Evolutionary conservation across 352 stramenopile species (phyloP).

Genomic region (Pilasporangium apinafurcum): DNA sequence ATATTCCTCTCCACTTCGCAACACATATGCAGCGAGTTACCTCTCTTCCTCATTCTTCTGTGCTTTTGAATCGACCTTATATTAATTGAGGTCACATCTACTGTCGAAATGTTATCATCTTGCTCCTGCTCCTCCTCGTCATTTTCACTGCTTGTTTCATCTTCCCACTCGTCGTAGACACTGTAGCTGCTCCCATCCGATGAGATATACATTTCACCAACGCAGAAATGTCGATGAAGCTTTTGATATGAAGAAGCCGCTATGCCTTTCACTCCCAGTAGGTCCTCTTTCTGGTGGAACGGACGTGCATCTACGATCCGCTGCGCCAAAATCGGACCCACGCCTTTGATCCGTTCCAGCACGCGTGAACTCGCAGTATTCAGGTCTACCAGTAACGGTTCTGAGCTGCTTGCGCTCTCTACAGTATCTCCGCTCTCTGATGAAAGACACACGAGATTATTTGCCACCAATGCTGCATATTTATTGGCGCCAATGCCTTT

Average conservation of each 20-base stretch:
- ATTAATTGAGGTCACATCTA: no score
- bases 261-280: slow-evolving; percentile 45
- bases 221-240: slow-evolving; percentile 14
- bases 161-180: neutral
- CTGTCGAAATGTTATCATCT: no score
- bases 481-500: slow-evolving; percentile 34
- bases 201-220: no score
- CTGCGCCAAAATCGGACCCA: slow-evolving; percentile 29
- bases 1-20: slow-evolving; percentile 24
- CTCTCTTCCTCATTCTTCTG: no score
- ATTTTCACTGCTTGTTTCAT: neutral
- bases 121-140: no score
- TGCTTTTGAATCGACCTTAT: neutral
- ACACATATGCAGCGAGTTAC: slow-evolving; percentile 12
- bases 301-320: slow-evolving; percentile 38
- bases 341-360: slow-evolving; percentile 27
- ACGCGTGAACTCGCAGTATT: slow-evolving; percentile 33
- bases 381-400: slow-evolving; percentile 22
- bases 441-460: slow-evolving; percentile 2
- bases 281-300: slow-evolving; percentile 38
- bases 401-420: neutral
- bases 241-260: slow-evolving; percentile 30
- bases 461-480: slow-evolving; percentile 5
- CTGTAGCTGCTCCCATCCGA: neutral
- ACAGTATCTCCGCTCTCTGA: neutral